Evolutionary conservation across 352 stramenopile species (phyloP).

Genomic region (Phytophthora citricola): DNA sequence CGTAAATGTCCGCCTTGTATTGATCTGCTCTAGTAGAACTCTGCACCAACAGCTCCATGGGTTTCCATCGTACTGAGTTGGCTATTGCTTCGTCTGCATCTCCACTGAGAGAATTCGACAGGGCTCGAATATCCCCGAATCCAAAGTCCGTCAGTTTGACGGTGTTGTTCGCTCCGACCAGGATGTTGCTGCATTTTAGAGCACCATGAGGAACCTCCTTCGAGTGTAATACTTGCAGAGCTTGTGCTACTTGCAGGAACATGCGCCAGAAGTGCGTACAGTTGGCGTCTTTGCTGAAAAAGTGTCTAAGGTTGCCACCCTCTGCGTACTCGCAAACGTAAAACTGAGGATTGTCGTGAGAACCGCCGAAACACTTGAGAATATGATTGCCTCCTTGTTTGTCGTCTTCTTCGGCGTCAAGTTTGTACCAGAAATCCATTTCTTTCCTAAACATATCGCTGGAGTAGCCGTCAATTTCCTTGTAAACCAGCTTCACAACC

Average conservation of each 20-base stretch:
- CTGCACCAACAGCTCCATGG: slow-evolving; percentile 31
- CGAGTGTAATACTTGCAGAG: slow-evolving; percentile 6
- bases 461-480: slow-evolving; percentile 1
- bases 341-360: slow-evolving; percentile 24
- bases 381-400: slow-evolving; percentile 29
- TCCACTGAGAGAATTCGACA: slow-evolving; percentile 17
- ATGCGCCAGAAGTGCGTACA: slow-evolving; percentile 3
- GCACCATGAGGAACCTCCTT: slow-evolving; percentile 4
- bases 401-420: background rate
- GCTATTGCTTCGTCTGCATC: background rate
- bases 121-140: slow-evolving; percentile 17
- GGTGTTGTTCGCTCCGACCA: slow-evolving; percentile 42
- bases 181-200: slow-evolving; percentile 48
- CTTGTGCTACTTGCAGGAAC: slow-evolving; percentile 8
- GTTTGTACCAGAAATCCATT: slow-evolving; percentile 32
- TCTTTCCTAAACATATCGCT: slow-evolving; percentile 23
- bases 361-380: slow-evolving; percentile 42
- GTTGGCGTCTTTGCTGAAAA: slow-evolving; percentile 5
- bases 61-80: slow-evolving; percentile 33
- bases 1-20: slow-evolving; percentile 35
- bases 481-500: slow-evolving; percentile 41
- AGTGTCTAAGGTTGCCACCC: slow-evolving; percentile 5
- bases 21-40: background rate
- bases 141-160: slow-evolving; percentile 45
- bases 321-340: slow-evolving; percentile 20